Percentiles rank a stretch among this genome's conserved stretches.
Evolutionary conservation across 306 rosid genomes (phyloP).

Genomic region (Cucurbita pepo): DNA sequence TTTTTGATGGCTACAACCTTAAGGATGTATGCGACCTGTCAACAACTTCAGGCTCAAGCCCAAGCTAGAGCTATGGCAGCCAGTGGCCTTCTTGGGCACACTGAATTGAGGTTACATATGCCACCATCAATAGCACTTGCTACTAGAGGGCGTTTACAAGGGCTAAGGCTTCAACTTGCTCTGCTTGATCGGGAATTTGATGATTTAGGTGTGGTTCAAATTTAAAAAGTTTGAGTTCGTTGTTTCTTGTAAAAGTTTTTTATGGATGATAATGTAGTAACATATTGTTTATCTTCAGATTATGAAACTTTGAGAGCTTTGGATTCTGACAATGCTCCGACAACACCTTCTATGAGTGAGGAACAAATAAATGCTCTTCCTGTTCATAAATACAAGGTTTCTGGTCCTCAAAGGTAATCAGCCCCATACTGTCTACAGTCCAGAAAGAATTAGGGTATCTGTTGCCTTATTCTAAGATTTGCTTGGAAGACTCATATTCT

Average conservation of each 20-base stretch:
- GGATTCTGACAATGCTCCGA: constrained; percentile 65
- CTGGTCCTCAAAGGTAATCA: constrained; percentile 47
- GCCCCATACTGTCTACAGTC: background rate
- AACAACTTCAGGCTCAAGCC: constrained; percentile 94
- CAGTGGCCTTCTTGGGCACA: constrained; percentile 78
- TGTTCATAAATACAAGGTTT: constrained; percentile 66
- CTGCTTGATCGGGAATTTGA: constrained; percentile 97
- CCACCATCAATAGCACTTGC: constrained; percentile 84
- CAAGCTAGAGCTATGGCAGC: constrained; percentile 85
- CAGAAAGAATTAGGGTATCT: background rate
- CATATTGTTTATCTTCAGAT: constrained; percentile 24
- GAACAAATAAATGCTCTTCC: constrained; percentile 86
- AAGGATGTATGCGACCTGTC: constrained; percentile 97
- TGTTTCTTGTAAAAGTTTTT: too few relatives aligned
- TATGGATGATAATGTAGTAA: background rate
- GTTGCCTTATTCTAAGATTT: background rate
- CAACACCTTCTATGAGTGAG: constrained; percentile 70
- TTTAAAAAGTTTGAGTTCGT: background rate
- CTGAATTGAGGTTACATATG: constrained; percentile 79
- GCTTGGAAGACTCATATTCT: background rate
- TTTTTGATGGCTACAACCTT: constrained; percentile 90
- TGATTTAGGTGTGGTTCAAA: constrained; percentile 42
- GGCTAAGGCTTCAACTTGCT: constrained; percentile 95
- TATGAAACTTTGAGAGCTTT: constrained; percentile 76
- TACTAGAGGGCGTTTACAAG: constrained; percentile 82